A percentile compares a stretch with the other conserved stretches of the same genome.
Evolutionary conservation across 148 eudicot genomes (phyloP).

Genomic region (Vaccinium darrowii): DNA sequence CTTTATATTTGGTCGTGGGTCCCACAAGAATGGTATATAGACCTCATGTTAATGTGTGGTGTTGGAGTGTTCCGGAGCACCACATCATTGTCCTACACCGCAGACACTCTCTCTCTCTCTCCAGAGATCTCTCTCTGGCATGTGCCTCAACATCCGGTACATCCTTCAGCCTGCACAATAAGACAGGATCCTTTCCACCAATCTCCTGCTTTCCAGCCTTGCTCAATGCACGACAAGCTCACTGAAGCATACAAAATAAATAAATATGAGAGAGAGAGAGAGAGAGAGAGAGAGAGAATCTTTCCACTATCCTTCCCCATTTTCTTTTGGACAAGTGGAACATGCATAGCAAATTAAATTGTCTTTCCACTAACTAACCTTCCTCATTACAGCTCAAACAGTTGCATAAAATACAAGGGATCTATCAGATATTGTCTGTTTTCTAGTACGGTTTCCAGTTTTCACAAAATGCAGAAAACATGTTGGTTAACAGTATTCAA

Average conservation of each 20-base stretch:
- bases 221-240: constrained; percentile 9
- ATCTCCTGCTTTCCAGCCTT: constrained; percentile 27
- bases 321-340: neutral
- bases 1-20: too few species aligned
- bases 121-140: neutral
- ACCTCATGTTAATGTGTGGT: too few species aligned
- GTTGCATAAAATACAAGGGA: neutral
- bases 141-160: constrained; percentile 9
- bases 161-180: constrained; percentile 18
- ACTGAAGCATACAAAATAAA: constrained; percentile 14
- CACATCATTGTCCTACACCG: too few species aligned
- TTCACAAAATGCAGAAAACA: neutral
- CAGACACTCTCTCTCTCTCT: neutral
- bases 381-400: constrained; percentile 1
- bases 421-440: neutral
- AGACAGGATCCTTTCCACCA: constrained; percentile 24
- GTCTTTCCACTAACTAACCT: neutral
- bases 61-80: too few species aligned
- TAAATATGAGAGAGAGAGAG: constrained; percentile 6
- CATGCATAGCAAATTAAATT: neutral
- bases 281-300: neutral
- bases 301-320: neutral
- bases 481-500: neutral
- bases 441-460: neutral
- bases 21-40: too few species aligned